phyloP scores from a whole-genome alignment of 2,329 filamentous ascomycete species.

The Fusarium sp. region DNA sequence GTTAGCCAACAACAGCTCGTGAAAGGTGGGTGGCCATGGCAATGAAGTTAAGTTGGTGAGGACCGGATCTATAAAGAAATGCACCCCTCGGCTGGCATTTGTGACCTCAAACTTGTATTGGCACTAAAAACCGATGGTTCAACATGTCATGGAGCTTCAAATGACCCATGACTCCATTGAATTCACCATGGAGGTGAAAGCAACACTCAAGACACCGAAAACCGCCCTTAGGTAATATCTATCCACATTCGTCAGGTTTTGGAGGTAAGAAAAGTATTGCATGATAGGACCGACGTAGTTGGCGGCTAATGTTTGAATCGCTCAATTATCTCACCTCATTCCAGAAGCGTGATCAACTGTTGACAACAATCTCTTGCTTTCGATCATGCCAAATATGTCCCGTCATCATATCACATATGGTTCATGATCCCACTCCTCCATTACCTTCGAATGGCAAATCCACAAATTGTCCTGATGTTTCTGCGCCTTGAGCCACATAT shows the following conservation, averaged over 20 bases:
- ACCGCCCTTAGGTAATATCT: neutral
- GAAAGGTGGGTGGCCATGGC: no score
- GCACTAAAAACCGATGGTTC: rapidly evolving
- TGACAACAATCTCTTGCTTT: neutral
- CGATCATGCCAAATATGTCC: rapidly evolving
- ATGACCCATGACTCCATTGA: no score
- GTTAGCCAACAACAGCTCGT: no score
- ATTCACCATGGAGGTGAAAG: no score
- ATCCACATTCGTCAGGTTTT: no score
- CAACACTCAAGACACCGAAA: neutral
- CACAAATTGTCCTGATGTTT: conserved; percentile 13
- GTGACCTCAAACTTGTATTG: no score
- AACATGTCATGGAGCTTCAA: no score
- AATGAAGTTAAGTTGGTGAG: no score
- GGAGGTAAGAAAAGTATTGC: neutral
- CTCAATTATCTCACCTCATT: rapidly evolving
- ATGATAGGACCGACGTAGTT: neutral
- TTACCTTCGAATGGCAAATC: conserved; percentile 17
- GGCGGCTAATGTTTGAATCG: neutral
- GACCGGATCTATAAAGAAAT: no score
- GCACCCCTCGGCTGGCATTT: no score
- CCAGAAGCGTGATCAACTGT: rapidly evolving
- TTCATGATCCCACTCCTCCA: conserved; percentile 34
- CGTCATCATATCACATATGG: neutral
- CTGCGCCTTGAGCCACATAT: conserved; percentile 36